phyloP scores from a whole-genome alignment of 768 basidiomycete genomes.

The Podaxis carcinomalis region DNA sequence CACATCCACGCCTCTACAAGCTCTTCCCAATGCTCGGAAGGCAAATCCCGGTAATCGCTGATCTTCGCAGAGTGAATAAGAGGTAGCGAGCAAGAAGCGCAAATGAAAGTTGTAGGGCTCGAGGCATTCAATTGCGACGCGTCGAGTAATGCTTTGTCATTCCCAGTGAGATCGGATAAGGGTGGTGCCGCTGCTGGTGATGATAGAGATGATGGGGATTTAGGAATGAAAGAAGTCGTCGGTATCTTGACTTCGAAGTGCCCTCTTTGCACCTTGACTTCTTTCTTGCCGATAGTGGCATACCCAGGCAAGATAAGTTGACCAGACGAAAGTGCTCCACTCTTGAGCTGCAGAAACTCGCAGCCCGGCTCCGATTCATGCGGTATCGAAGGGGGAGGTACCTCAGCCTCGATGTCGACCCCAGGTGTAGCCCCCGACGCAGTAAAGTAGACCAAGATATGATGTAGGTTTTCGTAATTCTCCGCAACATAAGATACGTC shows the following conservation, averaged over 20 bases:
- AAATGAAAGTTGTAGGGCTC: slow-evolving; percentile 65
- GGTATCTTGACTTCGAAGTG: slow-evolving; percentile 74
- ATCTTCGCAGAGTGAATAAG: slow-evolving; percentile 55
- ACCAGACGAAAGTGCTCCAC: slow-evolving; percentile 52
- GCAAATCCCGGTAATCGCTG: slow-evolving; percentile 72
- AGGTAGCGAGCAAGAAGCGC: slow-evolving; percentile 75
- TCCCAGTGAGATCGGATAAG: slow-evolving; percentile 14
- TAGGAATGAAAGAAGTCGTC: slow-evolving; percentile 16
- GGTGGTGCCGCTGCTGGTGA: slow-evolving; percentile 16
- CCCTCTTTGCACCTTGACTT: slow-evolving; percentile 47
- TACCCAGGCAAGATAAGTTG: slow-evolving; percentile 54
- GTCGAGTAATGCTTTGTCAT: slow-evolving; percentile 50
- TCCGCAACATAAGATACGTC: slow-evolving; percentile 59
- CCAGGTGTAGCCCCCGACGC: slow-evolving; percentile 45
- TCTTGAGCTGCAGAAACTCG: slow-evolving; percentile 60
- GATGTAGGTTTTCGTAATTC: slow-evolving; percentile 81
- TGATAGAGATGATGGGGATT: not conserved
- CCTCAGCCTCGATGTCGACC: slow-evolving; percentile 61
- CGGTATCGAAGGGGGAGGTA: slow-evolving; percentile 44
- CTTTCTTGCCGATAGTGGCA: slow-evolving; percentile 56
- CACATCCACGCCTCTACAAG: slow-evolving; percentile 99
- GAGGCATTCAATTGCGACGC: slow-evolving; percentile 57
- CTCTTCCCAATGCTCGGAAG: slow-evolving; percentile 97
- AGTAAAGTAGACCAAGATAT: slow-evolving; percentile 71
- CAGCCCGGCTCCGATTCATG: slow-evolving; percentile 33